A percentile compares a stretch with the other conserved stretches of the same genome.
These are phyloP conservation scores for Cornus controversa DNA, from an alignment of 148 eudicot genomes.

Conservation along the genomic window DNA sequence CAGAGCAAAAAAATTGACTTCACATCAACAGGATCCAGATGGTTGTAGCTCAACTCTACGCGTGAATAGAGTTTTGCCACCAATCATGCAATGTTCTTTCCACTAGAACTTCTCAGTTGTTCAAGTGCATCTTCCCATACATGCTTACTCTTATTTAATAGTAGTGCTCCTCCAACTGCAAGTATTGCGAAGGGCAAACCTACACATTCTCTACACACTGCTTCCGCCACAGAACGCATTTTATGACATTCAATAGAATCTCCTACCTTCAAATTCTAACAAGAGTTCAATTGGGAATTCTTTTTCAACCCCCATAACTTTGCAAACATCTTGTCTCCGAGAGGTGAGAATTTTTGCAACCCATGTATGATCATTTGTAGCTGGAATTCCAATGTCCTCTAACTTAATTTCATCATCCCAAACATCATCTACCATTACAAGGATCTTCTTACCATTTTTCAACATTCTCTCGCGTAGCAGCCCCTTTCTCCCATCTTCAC, in stretches of 20 bases:
- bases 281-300: neutral
- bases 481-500: neutral
- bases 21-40: neutral
- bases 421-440: too few species aligned
- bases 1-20: conserved; percentile 15
- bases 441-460: neutral
- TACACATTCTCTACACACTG: too few species aligned
- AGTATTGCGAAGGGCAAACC: too few species aligned
- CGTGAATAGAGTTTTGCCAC: neutral
- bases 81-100: neutral
- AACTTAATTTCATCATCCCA: conserved; percentile 10
- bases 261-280: neutral
- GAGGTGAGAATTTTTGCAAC: conserved; percentile 18
- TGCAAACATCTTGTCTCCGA: neutral
- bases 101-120: too few species aligned
- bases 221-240: too few species aligned
- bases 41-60: conserved; percentile 6
- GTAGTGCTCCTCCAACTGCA: too few species aligned
- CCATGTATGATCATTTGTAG: neutral
- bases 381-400: too few species aligned
- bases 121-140: too few species aligned
- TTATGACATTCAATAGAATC: too few species aligned
- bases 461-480: neutral
- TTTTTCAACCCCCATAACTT: too few species aligned
- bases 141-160: too few species aligned